Conservation (phyloP, 257 asterid genomes). For the Solanum arcanum region DNA sequence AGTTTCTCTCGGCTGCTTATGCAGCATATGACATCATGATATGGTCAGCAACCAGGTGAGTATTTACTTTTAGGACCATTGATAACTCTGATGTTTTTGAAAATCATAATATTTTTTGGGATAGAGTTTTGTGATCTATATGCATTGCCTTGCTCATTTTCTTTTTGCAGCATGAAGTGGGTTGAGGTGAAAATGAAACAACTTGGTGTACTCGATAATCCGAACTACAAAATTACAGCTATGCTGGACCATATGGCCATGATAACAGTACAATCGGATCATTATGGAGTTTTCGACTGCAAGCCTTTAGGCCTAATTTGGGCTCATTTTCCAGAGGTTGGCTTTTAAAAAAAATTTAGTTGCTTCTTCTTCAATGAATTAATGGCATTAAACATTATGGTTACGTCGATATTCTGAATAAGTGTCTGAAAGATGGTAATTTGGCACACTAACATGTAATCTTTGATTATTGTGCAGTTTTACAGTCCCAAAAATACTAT, state of each 20-base stretch:
- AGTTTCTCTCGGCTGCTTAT: conserved; percentile 82
- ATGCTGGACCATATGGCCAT: conserved; percentile 82
- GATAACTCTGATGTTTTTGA: background rate
- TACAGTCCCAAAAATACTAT: conserved; percentile 71
- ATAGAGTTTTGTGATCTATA: background rate
- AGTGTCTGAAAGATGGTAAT: background rate
- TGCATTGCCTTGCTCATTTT: conserved; percentile 2
- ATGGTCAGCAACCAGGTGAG: conserved; percentile 96
- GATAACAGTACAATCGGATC: conserved; percentile 85
- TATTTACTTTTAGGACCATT: background rate
- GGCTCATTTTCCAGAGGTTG: conserved; percentile 84
- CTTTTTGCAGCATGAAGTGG: conserved; percentile 83
- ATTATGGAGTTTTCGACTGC: conserved; percentile 76
- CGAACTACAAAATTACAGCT: conserved; percentile 81
- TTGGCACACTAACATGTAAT: background rate
- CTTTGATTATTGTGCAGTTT: conserved; percentile 34
- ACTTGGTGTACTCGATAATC: conserved; percentile 81
- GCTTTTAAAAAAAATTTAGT: background rate
- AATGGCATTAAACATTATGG: background rate
- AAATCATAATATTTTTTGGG: background rate
- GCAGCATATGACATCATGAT: conserved; percentile 92
- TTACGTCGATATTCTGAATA: background rate
- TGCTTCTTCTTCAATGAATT: background rate
- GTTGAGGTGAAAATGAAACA: conserved; percentile 86
- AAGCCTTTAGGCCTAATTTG: conserved; percentile 93